Conservation (phyloP, 2,329 filamentous ascomycete species). For the Ceratocystis cacaofunesta region DNA sequence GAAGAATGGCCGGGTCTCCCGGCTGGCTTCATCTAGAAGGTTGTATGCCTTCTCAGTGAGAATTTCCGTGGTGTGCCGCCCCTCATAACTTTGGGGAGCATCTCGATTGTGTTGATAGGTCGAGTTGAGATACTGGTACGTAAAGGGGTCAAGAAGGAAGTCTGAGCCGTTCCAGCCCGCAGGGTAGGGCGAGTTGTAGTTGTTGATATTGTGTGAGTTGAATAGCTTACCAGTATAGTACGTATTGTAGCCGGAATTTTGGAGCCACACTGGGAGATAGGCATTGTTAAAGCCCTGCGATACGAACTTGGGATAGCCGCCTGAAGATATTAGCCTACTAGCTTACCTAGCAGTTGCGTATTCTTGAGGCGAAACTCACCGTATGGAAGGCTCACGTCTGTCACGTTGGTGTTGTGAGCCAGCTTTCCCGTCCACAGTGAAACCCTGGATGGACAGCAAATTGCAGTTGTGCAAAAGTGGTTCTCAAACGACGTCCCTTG, state of each 20-base stretch:
- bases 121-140: conserved; percentile 53
- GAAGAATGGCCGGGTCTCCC: conserved; percentile 37
- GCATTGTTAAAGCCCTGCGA: conserved; percentile 34
- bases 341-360: neutral
- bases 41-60: conserved; percentile 35
- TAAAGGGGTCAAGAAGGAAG: conserved; percentile 49
- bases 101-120: conserved; percentile 47
- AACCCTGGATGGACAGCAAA: conserved; percentile 51
- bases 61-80: conserved; percentile 39
- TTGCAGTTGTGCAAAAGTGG: conserved; percentile 49
- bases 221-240: conserved; percentile 43
- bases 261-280: conserved; percentile 38
- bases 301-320: conserved; percentile 36
- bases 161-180: conserved; percentile 42
- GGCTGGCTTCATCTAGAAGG: conserved; percentile 38
- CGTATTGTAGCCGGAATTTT: conserved; percentile 36
- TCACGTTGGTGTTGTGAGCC: conserved; percentile 51
- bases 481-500: conserved; percentile 43
- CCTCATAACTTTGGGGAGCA: conserved; percentile 35
- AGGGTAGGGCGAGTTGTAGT: conserved; percentile 36
- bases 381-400: conserved; percentile 35
- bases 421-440: conserved; percentile 45
- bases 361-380: conserved; percentile 27
- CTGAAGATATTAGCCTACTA: conserved; percentile 17
- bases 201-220: conserved; percentile 34